These are phyloP conservation scores for Lindgomyces ingoldianus DNA, from an alignment of 495 filamentous ascomycete species.

Conservation along the genomic window DNA sequence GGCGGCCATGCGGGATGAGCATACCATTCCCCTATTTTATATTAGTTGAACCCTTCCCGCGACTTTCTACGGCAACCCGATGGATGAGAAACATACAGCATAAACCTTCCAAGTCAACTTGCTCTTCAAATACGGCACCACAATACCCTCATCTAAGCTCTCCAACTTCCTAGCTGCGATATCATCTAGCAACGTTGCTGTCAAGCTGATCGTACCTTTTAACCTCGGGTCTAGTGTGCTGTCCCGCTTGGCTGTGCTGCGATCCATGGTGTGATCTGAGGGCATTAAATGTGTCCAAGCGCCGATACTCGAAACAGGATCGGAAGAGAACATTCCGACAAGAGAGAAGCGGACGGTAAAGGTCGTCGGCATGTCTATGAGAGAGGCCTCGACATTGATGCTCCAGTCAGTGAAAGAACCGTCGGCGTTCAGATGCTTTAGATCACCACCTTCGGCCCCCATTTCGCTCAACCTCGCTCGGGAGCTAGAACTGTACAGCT, in stretches of 20 bases:
- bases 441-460: not conserved
- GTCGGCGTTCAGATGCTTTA: slow-evolving; percentile 1
- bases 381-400: not conserved
- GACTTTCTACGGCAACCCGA: not conserved
- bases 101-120: slow-evolving; percentile 23
- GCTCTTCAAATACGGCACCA: slow-evolving; percentile 25
- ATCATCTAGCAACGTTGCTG: slow-evolving; percentile 11
- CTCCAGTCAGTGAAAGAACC: slow-evolving; percentile 13
- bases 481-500: slow-evolving; percentile 11
- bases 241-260: not conserved
- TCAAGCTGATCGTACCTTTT: slow-evolving; percentile 21
- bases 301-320: slow-evolving; percentile 4
- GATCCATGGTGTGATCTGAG: not conserved
- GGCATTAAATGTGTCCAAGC: slow-evolving; percentile 14
- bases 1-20: not conserved
- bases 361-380: not conserved
- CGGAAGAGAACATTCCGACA: slow-evolving; percentile 7
- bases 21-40: slow-evolving; percentile 5
- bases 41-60: not conserved
- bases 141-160: slow-evolving; percentile 9
- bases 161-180: slow-evolving; percentile 10
- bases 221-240: not conserved
- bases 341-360: slow-evolving; percentile 19
- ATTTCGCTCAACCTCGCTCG: not conserved
- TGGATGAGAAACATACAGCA: not conserved